A percentile compares a stretch with the other conserved stretches of the same genome.
phyloP scores from a whole-genome alignment of 169 alveolate species.

The Neospora caninum region DNA sequence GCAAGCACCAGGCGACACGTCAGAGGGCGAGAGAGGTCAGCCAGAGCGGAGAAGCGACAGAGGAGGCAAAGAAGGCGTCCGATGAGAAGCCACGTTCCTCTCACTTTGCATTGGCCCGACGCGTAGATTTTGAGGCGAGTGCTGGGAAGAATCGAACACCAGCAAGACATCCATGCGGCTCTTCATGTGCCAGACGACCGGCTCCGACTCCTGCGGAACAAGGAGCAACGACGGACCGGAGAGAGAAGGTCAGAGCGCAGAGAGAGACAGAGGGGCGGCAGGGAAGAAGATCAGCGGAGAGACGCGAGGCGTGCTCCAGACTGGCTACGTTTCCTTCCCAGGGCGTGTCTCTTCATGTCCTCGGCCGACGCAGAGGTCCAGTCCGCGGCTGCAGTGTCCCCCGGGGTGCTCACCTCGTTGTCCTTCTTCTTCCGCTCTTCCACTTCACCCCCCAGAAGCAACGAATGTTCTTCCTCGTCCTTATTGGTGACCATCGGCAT shows the following conservation, averaged over 20 bases:
- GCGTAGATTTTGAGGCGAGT: neutral
- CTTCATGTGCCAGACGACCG: neutral
- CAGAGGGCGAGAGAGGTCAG: too few species aligned
- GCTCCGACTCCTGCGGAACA: neutral
- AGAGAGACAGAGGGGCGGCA: too few species aligned
- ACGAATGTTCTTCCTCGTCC: slow-evolving; percentile 45
- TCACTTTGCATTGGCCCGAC: slow-evolving; percentile 49
- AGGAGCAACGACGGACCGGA: neutral
- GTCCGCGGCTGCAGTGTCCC: too few species aligned
- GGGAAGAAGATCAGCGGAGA: too few species aligned
- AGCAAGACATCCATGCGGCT: slow-evolving; percentile 45
- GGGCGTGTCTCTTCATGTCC: too few species aligned
- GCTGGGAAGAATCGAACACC: slow-evolving; percentile 37
- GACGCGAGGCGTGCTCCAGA: too few species aligned
- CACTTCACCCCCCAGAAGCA: slow-evolving; percentile 37
- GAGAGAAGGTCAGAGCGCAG: neutral
- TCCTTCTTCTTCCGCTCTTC: neutral
- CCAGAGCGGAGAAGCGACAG: too few species aligned
- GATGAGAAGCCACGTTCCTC: neutral
- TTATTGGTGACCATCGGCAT: neutral
- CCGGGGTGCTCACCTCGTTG: neutral
- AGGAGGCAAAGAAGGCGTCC: too few species aligned
- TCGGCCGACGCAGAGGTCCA: too few species aligned
- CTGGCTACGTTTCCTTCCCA: too few species aligned
- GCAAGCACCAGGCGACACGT: too few species aligned